Base-by-base conservation (phyloP, 1,284 basidiomycete species). In the Malassezia globosa region DNA sequence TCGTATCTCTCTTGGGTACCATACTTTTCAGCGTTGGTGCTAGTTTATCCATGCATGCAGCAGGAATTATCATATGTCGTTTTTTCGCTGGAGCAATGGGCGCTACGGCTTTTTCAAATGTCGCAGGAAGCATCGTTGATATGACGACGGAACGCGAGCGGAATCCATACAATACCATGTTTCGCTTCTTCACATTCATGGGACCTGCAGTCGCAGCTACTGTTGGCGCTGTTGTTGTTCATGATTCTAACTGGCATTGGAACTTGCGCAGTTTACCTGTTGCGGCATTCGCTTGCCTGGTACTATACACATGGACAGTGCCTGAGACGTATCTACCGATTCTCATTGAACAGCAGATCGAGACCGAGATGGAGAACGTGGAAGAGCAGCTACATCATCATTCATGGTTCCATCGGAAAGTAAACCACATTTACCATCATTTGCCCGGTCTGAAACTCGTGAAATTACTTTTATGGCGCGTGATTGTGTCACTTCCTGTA, bases 121-220 rank as follows among this genome's bases (percentile, higher is more conserved):
- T 56, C 14, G 51, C 51, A 10, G 51, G 47, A 13, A 50, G 51
- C n/a, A 49, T 56, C 19, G 36, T 40, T 5, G 55, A 56, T 25
- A 54, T 56, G 51, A 54, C 51, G 4, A 49, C 43, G 5, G 47
- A 50, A n/a, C 55, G 51, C 16, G 40, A 54, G n/a, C 42, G 55
- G 2, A 42, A 39, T 16, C 42, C 51, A 13, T 56, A 44, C 18
- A 54, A 54, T 19, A 40, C 51, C 22, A 31, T 46, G 19, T 56
- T 54, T 33, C 51, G 55, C 18, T 41, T 46, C 25, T 11, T 44
- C 11, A 38, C 47, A 3, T 54, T 56, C 21, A 27, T 37, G 2
- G 55, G 55, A 5, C 55, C 55, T 1, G 33, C 44, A 13, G 36
- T 54, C 1, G 46, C 46, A 13, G 51, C 55, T 7, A 27, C 54